These are phyloP conservation scores for Microdochium bolleyi DNA, from an alignment of 2,329 filamentous ascomycete species.

Conservation along the genomic window DNA sequence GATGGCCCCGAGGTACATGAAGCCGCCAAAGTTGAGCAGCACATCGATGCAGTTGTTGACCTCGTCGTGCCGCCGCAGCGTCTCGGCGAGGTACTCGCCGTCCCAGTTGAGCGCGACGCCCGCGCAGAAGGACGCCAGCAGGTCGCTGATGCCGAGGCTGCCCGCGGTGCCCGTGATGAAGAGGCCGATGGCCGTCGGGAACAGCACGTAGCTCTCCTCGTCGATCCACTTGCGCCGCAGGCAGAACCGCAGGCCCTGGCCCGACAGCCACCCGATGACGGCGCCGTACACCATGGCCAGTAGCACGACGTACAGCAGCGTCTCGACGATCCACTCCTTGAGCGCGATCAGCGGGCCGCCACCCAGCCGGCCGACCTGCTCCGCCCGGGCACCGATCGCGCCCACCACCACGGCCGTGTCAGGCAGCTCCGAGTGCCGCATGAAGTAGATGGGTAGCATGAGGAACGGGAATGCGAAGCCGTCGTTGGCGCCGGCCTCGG, in stretches of 20 bases:
- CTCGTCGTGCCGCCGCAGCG: slow-evolving; percentile 48
- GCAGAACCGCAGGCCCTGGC: slow-evolving; percentile 35
- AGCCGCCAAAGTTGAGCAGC: slow-evolving; percentile 51
- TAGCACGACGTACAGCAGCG: slow-evolving; percentile 50
- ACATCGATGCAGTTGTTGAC: slow-evolving; percentile 52
- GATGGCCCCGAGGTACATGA: slow-evolving; percentile 49
- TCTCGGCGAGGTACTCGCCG: slow-evolving; percentile 48
- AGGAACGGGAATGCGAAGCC: slow-evolving; percentile 56
- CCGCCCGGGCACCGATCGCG: slow-evolving; percentile 13
- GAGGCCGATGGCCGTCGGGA: slow-evolving; percentile 44
- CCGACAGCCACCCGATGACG: slow-evolving; percentile 37
- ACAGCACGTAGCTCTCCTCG: slow-evolving; percentile 43
- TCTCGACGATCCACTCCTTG: slow-evolving; percentile 51
- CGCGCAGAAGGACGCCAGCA: slow-evolving; percentile 52
- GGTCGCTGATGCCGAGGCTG: slow-evolving; percentile 49
- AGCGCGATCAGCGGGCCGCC: slow-evolving; percentile 43
- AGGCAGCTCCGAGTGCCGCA: slow-evolving; percentile 40
- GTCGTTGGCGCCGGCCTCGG: slow-evolving; percentile 55
- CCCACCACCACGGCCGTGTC: slow-evolving; percentile 12
- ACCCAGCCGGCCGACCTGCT: slow-evolving; percentile 40
- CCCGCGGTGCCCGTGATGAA: slow-evolving; percentile 52
- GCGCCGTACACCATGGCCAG: slow-evolving; percentile 44
- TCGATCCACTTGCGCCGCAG: slow-evolving; percentile 45
- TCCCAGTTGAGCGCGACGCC: slow-evolving; percentile 56
- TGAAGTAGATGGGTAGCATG: slow-evolving; percentile 47